Base-by-base conservation (phyloP, 164 flowering plant genomes). In the Tetrastigma voinierianum region DNA sequence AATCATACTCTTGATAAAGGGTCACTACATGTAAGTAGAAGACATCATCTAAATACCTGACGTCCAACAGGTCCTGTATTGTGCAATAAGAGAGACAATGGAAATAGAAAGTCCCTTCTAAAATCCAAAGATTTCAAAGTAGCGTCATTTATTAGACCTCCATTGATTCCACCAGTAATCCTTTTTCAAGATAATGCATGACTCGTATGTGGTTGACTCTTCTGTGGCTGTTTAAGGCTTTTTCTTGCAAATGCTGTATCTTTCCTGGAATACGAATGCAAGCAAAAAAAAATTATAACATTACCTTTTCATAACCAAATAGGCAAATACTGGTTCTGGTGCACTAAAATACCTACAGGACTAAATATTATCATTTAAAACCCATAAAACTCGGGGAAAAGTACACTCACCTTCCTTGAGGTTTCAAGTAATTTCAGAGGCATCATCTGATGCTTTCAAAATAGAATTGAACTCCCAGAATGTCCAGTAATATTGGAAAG, bases 61-160 rank as follows among this genome's bases (percentile, higher is more conserved):
- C 78, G 77, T 62, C 93, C 95, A 72, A 89, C 78, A 49, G 98
- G 98, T 67, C 87, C 80, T 7, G 90, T 85, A 61, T 93, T 93
- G 75, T 80, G 89, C 76, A 90, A 67, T 18, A 93, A 68, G 62
- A 87, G 85, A 66, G 93, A 87, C 59, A 89, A 66, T 6, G 96
- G 98, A 73, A 80, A 90, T 25, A 87, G 74, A 25, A 80, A 79
- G 61, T 89, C 90, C 76, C 84, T 84, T 76, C 71, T 89, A 64
- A 76, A 78, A 46, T 86, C 81, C 78, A 93, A 71, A 3, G 89
- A 89, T 71, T 77, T 82, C 72, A 90, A 54, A n/a, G 91, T 85
- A 48, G 79, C 72, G 46, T 82, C 82, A 80, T 82, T 82, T 72
- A 93, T 76, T 48, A 93, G 70, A 55, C 95, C 91, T 61, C 96